Evolutionary conservation across 2,329 filamentous ascomycete genomes (phyloP).

Genomic region (Colletotrichum somersetense): DNA sequence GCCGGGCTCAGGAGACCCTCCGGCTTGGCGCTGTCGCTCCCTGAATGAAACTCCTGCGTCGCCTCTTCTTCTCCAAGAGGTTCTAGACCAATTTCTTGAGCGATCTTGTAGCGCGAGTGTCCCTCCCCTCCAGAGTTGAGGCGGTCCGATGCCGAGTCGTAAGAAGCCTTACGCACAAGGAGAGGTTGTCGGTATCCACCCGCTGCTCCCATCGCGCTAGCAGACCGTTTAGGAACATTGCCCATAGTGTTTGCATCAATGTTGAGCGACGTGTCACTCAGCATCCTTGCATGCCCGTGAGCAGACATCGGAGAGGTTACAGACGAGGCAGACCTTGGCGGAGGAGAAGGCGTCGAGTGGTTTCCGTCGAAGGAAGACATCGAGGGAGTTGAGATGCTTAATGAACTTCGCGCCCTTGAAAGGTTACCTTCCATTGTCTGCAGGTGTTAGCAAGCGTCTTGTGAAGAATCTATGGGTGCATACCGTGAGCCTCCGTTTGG

Average conservation of each 20-base stretch:
- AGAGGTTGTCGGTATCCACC: constrained; percentile 68
- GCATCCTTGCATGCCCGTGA: constrained; percentile 69
- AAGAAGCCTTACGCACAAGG: constrained; percentile 58
- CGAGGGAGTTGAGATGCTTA: constrained; percentile 60
- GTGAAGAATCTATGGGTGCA: constrained; percentile 49
- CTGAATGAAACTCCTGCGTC: constrained; percentile 47
- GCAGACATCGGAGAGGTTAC: constrained; percentile 45
- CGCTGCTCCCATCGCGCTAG: constrained; percentile 72
- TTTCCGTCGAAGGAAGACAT: constrained; percentile 58
- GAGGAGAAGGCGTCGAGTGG: constrained; percentile 66
- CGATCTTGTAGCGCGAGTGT: constrained; percentile 53
- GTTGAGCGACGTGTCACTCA: constrained; percentile 65
- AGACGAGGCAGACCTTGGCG: constrained; percentile 53
- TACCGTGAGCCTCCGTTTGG: constrained; percentile 89
- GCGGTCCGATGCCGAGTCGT: constrained; percentile 57
- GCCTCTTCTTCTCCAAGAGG: constrained; percentile 67
- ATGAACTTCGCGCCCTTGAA: constrained; percentile 78
- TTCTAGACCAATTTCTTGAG: constrained; percentile 62
- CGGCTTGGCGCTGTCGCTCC: constrained; percentile 50
- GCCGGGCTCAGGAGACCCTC: constrained; percentile 60
- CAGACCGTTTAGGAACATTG: constrained; percentile 66
- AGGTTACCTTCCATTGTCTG: constrained; percentile 96
- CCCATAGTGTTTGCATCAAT: constrained; percentile 34
- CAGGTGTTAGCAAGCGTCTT: constrained; percentile 44
- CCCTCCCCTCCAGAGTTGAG: constrained; percentile 53